Conservation (phyloP, 208 protist species). For the Leishmania major region DNA sequence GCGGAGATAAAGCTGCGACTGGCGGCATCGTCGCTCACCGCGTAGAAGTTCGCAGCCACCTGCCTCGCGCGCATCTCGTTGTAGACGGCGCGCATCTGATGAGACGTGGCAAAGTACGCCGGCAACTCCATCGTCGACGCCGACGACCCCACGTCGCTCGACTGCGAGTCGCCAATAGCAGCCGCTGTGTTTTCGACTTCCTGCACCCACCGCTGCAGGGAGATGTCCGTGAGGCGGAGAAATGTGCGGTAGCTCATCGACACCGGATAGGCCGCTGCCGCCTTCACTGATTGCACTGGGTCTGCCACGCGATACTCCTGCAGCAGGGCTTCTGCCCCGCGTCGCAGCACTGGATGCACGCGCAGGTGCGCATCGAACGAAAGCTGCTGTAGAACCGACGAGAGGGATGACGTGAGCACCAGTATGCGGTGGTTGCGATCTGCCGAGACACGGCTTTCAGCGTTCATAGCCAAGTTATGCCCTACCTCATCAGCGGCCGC, state of each 20-base stretch:
- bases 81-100: slow-evolving; percentile 16
- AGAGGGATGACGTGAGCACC: slow-evolving; percentile 29
- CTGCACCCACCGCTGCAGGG: slow-evolving; percentile 44
- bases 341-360: slow-evolving; percentile 41
- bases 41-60: slow-evolving; percentile 16
- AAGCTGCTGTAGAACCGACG: slow-evolving; percentile 14
- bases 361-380: slow-evolving; percentile 30
- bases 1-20: slow-evolving; percentile 28
- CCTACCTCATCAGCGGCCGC: slow-evolving; percentile 17
- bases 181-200: neutral
- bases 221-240: slow-evolving; percentile 73
- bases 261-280: slow-evolving; percentile 44
- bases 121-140: slow-evolving; percentile 14
- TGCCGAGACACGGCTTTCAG: slow-evolving; percentile 15
- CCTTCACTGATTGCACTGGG: neutral
- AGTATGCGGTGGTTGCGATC: slow-evolving; percentile 34
- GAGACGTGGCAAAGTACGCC: slow-evolving; percentile 28
- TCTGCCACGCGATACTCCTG: slow-evolving; percentile 41
- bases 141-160: neutral
- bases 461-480: slow-evolving; percentile 18
- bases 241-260: slow-evolving; percentile 70
- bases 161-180: neutral
- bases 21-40: slow-evolving; percentile 5
- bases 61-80: slow-evolving; percentile 14
- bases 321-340: slow-evolving; percentile 33